Percentiles rank a stretch among this genome's conserved stretches.
Conservation (phyloP, 495 filamentous ascomycete species). For the Talaromyces ruber region DNA sequence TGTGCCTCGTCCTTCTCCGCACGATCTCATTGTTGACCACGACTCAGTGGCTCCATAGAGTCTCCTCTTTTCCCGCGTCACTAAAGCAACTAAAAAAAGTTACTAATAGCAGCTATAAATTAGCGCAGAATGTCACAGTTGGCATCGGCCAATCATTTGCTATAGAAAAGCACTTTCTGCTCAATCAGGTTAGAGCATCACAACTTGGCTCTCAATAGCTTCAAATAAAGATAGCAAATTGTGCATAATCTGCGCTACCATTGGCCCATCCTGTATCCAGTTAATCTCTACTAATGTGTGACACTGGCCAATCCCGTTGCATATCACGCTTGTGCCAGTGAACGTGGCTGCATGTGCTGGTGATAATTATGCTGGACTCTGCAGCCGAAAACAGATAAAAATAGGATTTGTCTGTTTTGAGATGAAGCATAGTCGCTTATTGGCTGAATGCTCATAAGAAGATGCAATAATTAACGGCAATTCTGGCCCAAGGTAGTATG, state of each 20-base stretch:
- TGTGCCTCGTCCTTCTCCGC: neutral
- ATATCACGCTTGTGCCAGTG: neutral
- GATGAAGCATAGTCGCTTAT: neutral
- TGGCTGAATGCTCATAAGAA: neutral
- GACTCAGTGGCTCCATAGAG: neutral
- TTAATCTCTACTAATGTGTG: neutral
- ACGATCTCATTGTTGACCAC: neutral
- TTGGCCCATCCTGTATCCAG: neutral
- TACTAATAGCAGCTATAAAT: too few species aligned
- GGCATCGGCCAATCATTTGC: neutral
- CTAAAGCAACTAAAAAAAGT: neutral
- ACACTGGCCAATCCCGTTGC: neutral
- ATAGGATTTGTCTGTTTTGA: neutral
- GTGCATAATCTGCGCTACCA: neutral
- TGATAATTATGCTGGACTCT: slow-evolving; percentile 3
- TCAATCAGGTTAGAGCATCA: neutral
- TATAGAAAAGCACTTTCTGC: neutral
- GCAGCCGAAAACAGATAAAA: neutral
- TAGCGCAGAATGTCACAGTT: neutral
- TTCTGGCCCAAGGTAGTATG: neutral
- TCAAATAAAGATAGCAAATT: neutral
- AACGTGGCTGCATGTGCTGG: neutral
- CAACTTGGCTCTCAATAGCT: neutral
- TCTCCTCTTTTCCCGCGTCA: neutral
- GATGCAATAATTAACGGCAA: neutral